Base-by-base conservation (phyloP, 768 basidiomycete genomes). In the Suillus luteus region DNA sequence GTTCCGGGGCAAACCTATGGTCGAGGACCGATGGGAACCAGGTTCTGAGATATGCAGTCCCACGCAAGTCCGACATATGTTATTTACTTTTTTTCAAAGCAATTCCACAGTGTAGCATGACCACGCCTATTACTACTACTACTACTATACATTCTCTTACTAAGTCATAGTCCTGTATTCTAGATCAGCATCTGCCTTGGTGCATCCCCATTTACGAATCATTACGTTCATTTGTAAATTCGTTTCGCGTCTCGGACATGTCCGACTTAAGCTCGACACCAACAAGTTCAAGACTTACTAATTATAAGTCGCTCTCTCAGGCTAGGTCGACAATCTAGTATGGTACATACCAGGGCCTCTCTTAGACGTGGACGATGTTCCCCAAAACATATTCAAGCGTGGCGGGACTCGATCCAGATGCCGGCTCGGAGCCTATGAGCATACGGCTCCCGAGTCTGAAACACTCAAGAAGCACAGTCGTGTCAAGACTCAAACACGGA, bases 31-130 rank as follows among this genome's bases (percentile, higher is more conserved):
- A 46, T 69, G 22, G 75, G 75, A 51, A 75, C 70, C 66, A 75
- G 72, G 22, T 70, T 67, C 64, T 72, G 73, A 65, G 67, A 76
- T 61, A 67, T 68, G 58, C 65, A 64, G 67, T 68, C 14, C 38
- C 10, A 57, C 38, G 4, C 31, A 31, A 31, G 17, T 5, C 17
- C 31, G 31, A 31, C 31, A 27, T 49, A 49, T 15, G 24, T 58
- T 41, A 58, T 58, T 41, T 27, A 19, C 41, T 38, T 57, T 15
- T 55, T 10, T 8, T 49, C 35, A 37, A 33, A n/a, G 55, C 55
- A 57, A 40, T 57, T 17, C 22, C 14, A 48, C 24, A 51, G 15
- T 24, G 37, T 38, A 38, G 37, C 37, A 58, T 40, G 38, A 58
- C 22, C 40, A 58, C 38, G 24, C 38, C 15, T 40, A 58, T 24